Base-by-base conservation (phyloP, 768 basidiomycete species). In the Suillus paluster region DNA sequence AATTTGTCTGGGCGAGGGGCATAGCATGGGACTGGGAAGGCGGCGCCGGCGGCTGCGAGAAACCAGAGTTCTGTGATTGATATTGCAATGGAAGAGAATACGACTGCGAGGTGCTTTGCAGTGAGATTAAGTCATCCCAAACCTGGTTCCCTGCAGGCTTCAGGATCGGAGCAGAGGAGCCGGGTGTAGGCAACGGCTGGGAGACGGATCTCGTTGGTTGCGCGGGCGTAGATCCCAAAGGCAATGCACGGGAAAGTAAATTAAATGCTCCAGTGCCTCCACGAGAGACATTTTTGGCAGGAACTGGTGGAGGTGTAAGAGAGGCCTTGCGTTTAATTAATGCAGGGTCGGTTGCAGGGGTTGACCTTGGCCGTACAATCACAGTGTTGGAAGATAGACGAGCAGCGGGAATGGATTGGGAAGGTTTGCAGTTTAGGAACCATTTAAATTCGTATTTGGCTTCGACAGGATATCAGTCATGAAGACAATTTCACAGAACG, bases 371-470 rank as follows among this genome's bases (percentile, higher is more conserved):
- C 17, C 61, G 63, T 44, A 57, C 53, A 58, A 23, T 59, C 69
- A 71, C 46, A 33, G 75, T 54, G 12, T 71, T 69, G 9, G 80
- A 68, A 19, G 74, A 67, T 44, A 80, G 77, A 63, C 80, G 75
- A 34, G 82, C 77, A 39, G 83, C 79, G 11, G 59, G 49, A 11
- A 78, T 80, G 21, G 83, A 72, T 62, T 82, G 81, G 12, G 83
- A 78, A 23, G 81, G 77, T 52, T 76, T 78, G 65, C 77, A 81
- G 66, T 83, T 77, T 36, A 89, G 68, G 75, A 89, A 94, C 25
- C 84, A 82, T 71, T 85, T 90, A 72, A 86, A 89, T 68, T 95
- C 86, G 63, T 94, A 94, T 73, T 94, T 94, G 8, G 85, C 92
- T 92, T 66, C n/a, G 60, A 59, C 8, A 52, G n/a, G 27, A 30